Conservation (phyloP, 495 filamentous ascomycete genomes). For the Clohesyomyces aquaticus region DNA sequence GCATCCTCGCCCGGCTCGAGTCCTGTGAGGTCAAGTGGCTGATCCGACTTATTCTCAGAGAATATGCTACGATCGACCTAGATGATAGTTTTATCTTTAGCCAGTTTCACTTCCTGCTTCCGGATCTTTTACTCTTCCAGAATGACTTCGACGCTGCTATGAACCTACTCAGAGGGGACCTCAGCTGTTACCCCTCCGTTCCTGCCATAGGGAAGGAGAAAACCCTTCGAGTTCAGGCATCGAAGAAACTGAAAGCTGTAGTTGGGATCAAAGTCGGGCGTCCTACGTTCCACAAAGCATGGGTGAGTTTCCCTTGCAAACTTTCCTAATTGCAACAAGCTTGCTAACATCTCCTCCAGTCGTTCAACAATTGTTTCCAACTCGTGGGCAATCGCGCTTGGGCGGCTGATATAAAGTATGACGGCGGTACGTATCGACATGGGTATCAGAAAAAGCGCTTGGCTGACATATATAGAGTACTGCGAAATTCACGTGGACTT, state of each 20-base stretch:
- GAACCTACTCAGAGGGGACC: conserved; percentile 49
- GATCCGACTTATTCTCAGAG: conserved; percentile 78
- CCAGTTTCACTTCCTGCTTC: conserved; percentile 52
- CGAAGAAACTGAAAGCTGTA: conserved; percentile 60
- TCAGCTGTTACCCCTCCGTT: conserved; percentile 50
- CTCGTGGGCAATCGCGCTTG: conserved; percentile 63
- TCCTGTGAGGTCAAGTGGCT: conserved; percentile 87
- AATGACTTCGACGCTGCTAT: conserved; percentile 61
- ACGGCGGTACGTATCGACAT: conserved; percentile 59
- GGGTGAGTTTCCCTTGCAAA: conserved; percentile 40
- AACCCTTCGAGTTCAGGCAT: conserved; percentile 48
- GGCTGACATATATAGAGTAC: conserved; percentile 58
- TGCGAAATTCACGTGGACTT: conserved; percentile 85
- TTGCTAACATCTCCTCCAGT: conserved; percentile 40
- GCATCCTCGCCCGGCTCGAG: conserved; percentile 62
- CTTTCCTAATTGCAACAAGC: background rate
- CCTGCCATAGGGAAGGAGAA: conserved; percentile 48
- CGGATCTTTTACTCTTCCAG: conserved; percentile 67
- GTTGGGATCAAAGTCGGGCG: conserved; percentile 76
- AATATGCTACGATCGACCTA: conserved; percentile 64
- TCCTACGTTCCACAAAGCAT: conserved; percentile 71
- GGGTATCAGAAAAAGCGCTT: no score
- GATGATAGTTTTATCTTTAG: conserved; percentile 48
- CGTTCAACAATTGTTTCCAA: conserved; percentile 73
- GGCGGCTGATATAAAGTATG: conserved; percentile 80